phyloP scores from a whole-genome alignment of 768 basidiomycete genomes.

The Xerocomus spinulosus region DNA sequence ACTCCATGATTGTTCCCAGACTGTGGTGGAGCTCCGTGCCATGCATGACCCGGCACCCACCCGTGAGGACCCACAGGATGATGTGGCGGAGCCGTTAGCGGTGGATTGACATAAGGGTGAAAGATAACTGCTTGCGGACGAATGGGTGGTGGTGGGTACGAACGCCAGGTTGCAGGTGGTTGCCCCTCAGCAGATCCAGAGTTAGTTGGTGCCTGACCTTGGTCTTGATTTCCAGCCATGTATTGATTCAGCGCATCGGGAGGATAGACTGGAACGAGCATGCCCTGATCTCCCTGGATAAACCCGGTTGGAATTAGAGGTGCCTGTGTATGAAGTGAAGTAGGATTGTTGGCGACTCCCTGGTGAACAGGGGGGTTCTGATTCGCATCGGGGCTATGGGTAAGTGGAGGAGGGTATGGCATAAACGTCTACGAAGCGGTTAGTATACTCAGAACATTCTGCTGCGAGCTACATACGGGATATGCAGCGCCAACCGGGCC shows the following conservation, averaged over 20 bases:
- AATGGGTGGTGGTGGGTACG: conserved; percentile 31
- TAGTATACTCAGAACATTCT: conserved; percentile 2
- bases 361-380: conserved; percentile 11
- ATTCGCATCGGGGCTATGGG: conserved; percentile 29
- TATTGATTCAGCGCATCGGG: conserved; percentile 69
- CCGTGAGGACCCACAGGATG: conserved; percentile 17
- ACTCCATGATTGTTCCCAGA: conserved; percentile 11
- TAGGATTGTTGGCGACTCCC: conserved; percentile 13
- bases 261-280: conserved; percentile 66
- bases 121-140: conserved; percentile 30
- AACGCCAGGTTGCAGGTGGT: conserved; percentile 31
- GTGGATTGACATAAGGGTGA: conserved; percentile 27
- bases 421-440: conserved; percentile 40
- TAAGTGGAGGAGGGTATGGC: conserved; percentile 42
- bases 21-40: conserved; percentile 20
- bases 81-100: conserved; percentile 14
- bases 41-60: conserved; percentile 26
- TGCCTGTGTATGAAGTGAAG: conserved; percentile 36
- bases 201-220: conserved; percentile 13
- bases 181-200: conserved; percentile 27
- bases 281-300: conserved; percentile 67
- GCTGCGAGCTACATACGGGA: conserved; percentile 37
- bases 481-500: conserved; percentile 38
- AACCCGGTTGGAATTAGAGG: conserved; percentile 65
- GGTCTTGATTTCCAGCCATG: conserved; percentile 45